Percentiles rank a stretch among this genome's conserved stretches.
Conservation (phyloP, 208 protist species). For the Leishmania tarentolae region DNA sequence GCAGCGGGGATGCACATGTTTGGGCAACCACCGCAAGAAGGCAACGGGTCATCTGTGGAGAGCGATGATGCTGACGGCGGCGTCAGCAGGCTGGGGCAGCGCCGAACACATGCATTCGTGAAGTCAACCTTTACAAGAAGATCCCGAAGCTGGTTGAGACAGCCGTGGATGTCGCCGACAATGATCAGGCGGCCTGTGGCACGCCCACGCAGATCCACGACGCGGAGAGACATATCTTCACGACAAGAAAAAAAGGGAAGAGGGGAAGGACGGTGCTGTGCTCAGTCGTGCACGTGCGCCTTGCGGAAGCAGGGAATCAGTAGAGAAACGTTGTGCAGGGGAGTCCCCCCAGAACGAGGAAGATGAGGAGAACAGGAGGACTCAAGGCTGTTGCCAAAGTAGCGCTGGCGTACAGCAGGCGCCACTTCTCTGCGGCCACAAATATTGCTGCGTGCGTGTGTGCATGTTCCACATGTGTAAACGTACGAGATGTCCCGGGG, state of each 20-base stretch:
- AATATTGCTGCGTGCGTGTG: neutral
- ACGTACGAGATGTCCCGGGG: neutral
- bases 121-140: slow-evolving; percentile 63
- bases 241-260: neutral
- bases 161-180: slow-evolving; percentile 85
- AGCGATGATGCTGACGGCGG: slow-evolving; percentile 2
- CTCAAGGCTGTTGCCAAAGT: neutral
- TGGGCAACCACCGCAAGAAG: neutral
- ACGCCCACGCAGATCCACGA: slow-evolving; percentile 27
- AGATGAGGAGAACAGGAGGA: neutral
- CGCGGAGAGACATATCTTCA: slow-evolving; percentile 20
- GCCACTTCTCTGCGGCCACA: neutral
- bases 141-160: slow-evolving; percentile 45
- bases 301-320: neutral
- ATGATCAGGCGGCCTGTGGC: slow-evolving; percentile 51
- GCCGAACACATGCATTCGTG: slow-evolving; percentile 21
- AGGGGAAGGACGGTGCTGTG: neutral
- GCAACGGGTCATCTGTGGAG: neutral
- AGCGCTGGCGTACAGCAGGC: neutral
- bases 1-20: slow-evolving; percentile 3
- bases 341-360: too few species aligned
- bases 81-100: slow-evolving; percentile 18
- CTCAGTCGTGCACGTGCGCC: neutral
- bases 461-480: neutral
- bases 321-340: neutral